phyloP scores from a whole-genome alignment of 192 early-diverging fungal species.

The Coemansia sp. region DNA sequence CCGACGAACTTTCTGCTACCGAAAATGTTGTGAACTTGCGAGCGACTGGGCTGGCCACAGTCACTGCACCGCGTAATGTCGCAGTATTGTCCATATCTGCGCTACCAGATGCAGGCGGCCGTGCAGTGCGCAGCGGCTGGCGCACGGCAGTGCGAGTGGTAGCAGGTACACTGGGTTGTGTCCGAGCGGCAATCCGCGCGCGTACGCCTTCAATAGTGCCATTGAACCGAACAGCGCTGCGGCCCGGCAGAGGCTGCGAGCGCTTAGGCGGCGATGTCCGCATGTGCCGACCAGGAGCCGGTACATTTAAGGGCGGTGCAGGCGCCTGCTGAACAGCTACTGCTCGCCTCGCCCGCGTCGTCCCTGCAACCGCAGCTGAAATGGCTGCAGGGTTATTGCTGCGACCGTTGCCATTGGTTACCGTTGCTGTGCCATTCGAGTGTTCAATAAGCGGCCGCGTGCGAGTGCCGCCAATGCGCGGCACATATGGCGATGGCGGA shows the following conservation, averaged over 20 bases:
- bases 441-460: neutral
- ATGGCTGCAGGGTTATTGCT: conserved; percentile 37
- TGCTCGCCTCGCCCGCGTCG: conserved; percentile 33
- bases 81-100: neutral
- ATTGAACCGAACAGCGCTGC: conserved; percentile 27
- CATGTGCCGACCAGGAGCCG: conserved; percentile 14
- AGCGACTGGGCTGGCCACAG: conserved; percentile 21
- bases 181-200: conserved; percentile 10
- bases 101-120: too few relatives aligned
- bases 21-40: conserved; percentile 11
- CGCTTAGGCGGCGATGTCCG: conserved; percentile 27
- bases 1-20: conserved; percentile 10
- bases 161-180: neutral
- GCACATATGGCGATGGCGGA: conserved; percentile 44
- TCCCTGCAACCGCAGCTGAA: conserved; percentile 50
- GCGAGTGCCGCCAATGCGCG: conserved; percentile 5
- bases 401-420: conserved; percentile 1
- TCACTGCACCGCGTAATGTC: neutral
- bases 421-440: neutral
- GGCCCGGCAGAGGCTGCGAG: conserved; percentile 17
- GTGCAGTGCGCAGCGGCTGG: neutral
- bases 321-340: neutral
- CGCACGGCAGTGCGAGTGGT: neutral
- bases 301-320: neutral
- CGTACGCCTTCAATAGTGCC: conserved; percentile 4